Conservation (phyloP, 1,139 yeast genomes). For the Scheffersomyces titani region DNA sequence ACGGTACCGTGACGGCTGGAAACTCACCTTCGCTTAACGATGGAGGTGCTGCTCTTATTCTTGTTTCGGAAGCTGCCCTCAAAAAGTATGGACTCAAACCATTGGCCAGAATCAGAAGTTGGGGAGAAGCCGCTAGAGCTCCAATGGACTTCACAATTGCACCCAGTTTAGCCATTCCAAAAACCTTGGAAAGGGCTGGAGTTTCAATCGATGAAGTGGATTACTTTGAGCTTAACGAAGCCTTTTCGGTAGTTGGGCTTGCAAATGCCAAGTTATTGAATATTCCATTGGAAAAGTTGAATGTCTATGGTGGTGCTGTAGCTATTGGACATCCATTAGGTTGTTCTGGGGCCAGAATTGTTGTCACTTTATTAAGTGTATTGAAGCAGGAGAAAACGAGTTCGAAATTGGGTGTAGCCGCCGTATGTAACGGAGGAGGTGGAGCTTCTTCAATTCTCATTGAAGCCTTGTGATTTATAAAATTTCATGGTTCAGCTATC, state of each 20-base stretch:
- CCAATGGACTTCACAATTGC: slow-evolving; percentile 6
- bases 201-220: slow-evolving; percentile 3
- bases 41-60: slow-evolving; percentile 5
- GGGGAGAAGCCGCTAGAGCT: slow-evolving; percentile 6
- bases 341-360: slow-evolving; percentile 6
- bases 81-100: slow-evolving; percentile 2
- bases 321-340: slow-evolving; percentile 7
- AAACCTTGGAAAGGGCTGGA: slow-evolving; percentile 5
- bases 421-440: slow-evolving; percentile 6
- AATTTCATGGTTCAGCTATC: neutral
- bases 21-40: slow-evolving; percentile 6
- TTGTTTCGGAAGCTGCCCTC: slow-evolving; percentile 4
- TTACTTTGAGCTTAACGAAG: slow-evolving; percentile 5
- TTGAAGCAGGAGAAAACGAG: slow-evolving; percentile 4
- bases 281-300: slow-evolving; percentile 2
- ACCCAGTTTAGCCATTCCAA: slow-evolving; percentile 5
- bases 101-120: slow-evolving; percentile 4
- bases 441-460: slow-evolving; percentile 3
- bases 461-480: neutral
- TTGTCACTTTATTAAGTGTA: slow-evolving; percentile 5
- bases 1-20: slow-evolving; percentile 7
- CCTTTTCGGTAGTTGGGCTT: slow-evolving; percentile 6
- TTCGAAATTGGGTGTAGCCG: slow-evolving; percentile 4
- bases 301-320: slow-evolving; percentile 7
- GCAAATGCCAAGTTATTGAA: slow-evolving; percentile 4